Percentiles rank a stretch among this genome's conserved stretches.
Conservation (phyloP, 371 early-diverging fungal genomes). For the Polyrhizophydium stewartii region DNA sequence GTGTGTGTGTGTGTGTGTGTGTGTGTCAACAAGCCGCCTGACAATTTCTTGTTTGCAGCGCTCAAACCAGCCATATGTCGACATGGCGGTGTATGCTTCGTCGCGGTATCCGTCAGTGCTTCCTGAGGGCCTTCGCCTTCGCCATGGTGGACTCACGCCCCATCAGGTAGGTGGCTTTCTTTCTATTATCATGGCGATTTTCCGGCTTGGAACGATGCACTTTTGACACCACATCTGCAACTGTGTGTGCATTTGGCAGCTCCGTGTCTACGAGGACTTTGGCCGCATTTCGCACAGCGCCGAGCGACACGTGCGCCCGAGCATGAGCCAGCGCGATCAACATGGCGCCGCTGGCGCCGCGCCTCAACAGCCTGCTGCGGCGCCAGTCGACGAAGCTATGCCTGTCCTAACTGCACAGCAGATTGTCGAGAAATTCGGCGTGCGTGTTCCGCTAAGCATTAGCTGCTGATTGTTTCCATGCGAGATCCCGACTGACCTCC, state of each 20-base stretch:
- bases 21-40: background rate
- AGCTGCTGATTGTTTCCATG: background rate
- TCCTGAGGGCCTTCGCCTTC: constrained; percentile 79
- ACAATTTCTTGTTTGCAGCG: too few species aligned
- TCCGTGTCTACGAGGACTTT: constrained; percentile 81
- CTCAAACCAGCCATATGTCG: constrained; percentile 83
- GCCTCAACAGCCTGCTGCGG: background rate
- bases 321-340: background rate
- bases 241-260: constrained; percentile 23
- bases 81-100: constrained; percentile 65
- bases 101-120: constrained; percentile 75
- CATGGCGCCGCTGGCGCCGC: background rate
- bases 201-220: background rate
- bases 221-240: background rate
- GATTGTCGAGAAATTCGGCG: constrained; percentile 60
- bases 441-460: background rate
- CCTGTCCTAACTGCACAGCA: constrained; percentile 46
- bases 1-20: background rate
- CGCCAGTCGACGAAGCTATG: constrained; percentile 22
- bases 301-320: background rate
- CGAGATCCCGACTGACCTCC: background rate
- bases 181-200: background rate
- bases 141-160: constrained; percentile 72
- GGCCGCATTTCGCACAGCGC: constrained; percentile 2
- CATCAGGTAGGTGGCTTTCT: constrained; percentile 35